A percentile compares a stretch with the other conserved stretches of the same genome.
Conservation (phyloP, 2,329 filamentous ascomycete genomes). For the Allantophomopsis cytisporea region DNA sequence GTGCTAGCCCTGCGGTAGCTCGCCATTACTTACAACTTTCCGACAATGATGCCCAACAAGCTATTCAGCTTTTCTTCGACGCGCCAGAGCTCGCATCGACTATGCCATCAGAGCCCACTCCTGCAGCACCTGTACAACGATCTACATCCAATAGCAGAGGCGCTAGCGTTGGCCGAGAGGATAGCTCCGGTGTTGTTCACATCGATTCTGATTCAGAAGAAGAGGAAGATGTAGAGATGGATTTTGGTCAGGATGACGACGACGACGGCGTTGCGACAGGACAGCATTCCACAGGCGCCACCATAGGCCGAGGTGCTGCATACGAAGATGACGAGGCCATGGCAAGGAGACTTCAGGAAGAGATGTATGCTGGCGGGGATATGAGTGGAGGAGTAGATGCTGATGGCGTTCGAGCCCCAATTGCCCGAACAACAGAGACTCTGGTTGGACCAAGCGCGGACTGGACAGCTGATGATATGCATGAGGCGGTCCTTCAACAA, state of each 20-base stretch:
- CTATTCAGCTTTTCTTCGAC: slow-evolving; percentile 82
- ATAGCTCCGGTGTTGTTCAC: slow-evolving; percentile 50
- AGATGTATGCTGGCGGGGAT: slow-evolving; percentile 57
- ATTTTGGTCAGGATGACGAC: slow-evolving; percentile 20
- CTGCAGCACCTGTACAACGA: slow-evolving; percentile 14
- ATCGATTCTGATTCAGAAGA: slow-evolving; percentile 67
- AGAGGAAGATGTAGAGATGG: slow-evolving; percentile 38
- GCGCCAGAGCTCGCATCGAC: slow-evolving; percentile 54
- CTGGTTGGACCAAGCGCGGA: slow-evolving; percentile 55
- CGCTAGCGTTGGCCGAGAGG: slow-evolving; percentile 27
- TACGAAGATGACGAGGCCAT: slow-evolving; percentile 88
- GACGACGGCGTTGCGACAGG: slow-evolving; percentile 16
- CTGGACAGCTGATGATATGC: slow-evolving; percentile 28
- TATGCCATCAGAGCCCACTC: slow-evolving; percentile 6
- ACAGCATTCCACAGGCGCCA: slow-evolving; percentile 20
- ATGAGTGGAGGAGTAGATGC: slow-evolving; percentile 25
- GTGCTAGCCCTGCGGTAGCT: slow-evolving; percentile 58
- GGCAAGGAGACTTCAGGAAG: slow-evolving; percentile 82
- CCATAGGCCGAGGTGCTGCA: slow-evolving; percentile 32
- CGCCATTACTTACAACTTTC: slow-evolving; percentile 74
- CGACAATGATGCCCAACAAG: slow-evolving; percentile 73
- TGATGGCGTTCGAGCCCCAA: slow-evolving; percentile 72
- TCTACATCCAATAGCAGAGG: slow-evolving; percentile 12
- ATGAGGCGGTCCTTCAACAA: slow-evolving; percentile 11
- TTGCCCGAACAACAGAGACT: slow-evolving; percentile 83